phyloP scores from a whole-genome alignment of 2,329 filamentous ascomycete genomes.

The Fusarium annulatum region DNA sequence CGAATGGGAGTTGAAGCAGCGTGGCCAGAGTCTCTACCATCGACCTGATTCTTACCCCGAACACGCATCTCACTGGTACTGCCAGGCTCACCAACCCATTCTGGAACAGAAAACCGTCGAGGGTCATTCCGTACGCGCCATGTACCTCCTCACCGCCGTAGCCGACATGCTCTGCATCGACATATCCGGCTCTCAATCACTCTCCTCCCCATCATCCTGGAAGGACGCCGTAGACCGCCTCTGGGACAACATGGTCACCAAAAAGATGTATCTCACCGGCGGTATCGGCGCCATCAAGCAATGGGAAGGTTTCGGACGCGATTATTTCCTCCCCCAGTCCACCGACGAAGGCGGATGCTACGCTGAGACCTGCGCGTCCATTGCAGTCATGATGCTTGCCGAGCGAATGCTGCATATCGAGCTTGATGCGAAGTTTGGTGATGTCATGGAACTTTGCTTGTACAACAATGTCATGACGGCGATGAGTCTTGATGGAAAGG shows the following conservation, averaged over 20 bases:
- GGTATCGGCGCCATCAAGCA: constrained; percentile 63
- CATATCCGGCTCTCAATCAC: neutral
- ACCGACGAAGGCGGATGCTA: constrained; percentile 33
- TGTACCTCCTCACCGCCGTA: constrained; percentile 69
- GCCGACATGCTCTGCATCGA: constrained; percentile 59
- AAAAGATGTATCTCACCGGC: constrained; percentile 71
- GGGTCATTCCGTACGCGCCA: constrained; percentile 69
- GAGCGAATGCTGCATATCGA: constrained; percentile 66
- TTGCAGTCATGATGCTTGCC: constrained; percentile 68
- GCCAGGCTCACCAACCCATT: constrained; percentile 67
- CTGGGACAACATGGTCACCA: constrained; percentile 68
- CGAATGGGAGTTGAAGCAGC: constrained; percentile 61
- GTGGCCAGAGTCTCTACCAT: constrained; percentile 61
- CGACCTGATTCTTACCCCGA: constrained; percentile 61
- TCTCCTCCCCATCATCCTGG: constrained; percentile 43
- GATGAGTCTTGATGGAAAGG: constrained; percentile 65
- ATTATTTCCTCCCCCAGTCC: constrained; percentile 34
- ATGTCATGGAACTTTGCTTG: constrained; percentile 70
- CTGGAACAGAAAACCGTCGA: constrained; percentile 54
- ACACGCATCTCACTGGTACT: constrained; percentile 58
- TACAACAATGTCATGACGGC: constrained; percentile 70
- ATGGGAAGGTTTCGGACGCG: constrained; percentile 36
- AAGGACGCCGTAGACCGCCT: constrained; percentile 56
- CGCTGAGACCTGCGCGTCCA: constrained; percentile 27
- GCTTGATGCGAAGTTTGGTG: constrained; percentile 63